Percentiles rank a stretch among this genome's conserved stretches.
These are phyloP conservation scores for Entoloma clypeatum DNA, from an alignment of 1,284 basidiomycete species.

Conservation along the genomic window DNA sequence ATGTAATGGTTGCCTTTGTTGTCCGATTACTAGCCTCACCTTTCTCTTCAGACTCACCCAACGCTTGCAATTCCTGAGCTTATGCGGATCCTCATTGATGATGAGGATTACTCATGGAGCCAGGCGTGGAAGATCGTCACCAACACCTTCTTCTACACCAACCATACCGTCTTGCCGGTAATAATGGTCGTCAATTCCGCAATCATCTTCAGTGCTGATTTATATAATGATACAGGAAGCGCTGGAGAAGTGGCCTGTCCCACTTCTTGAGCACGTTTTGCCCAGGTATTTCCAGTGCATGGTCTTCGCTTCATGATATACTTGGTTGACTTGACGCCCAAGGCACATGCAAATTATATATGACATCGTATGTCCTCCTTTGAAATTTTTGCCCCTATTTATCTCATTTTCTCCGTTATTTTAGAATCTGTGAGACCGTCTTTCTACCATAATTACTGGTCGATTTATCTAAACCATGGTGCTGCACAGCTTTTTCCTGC, in stretches of 20 bases:
- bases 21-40: background rate
- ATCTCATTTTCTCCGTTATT: conserved; percentile 9
- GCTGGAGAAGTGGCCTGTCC: conserved; percentile 85
- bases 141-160: conserved; percentile 91
- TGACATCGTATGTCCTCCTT: conserved; percentile 61
- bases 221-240: conserved; percentile 55
- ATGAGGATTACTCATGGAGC: conserved; percentile 84
- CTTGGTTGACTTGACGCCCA: conserved; percentile 1
- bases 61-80: conserved; percentile 92
- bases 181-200: background rate
- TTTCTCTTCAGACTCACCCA: conserved; percentile 71
- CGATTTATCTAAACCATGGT: conserved; percentile 4
- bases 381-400: background rate
- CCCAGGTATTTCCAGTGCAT: conserved; percentile 46
- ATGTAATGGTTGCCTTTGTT: conserved; percentile 42
- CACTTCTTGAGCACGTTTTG: conserved; percentile 76
- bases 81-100: conserved; percentile 85
- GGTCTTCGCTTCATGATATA: background rate
- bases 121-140: conserved; percentile 83
- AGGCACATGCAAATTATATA: conserved; percentile 88
- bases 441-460: background rate
- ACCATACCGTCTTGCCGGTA: conserved; percentile 81
- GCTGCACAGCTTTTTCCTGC: conserved; percentile 54
- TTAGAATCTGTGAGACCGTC: conserved; percentile 45
- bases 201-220: conserved; percentile 4